A percentile compares a stretch with the other conserved stretches of the same genome.
These are phyloP conservation scores for Hymenoscyphus albidus DNA, from an alignment of 2,329 filamentous ascomycete species.

Conservation along the genomic window DNA sequence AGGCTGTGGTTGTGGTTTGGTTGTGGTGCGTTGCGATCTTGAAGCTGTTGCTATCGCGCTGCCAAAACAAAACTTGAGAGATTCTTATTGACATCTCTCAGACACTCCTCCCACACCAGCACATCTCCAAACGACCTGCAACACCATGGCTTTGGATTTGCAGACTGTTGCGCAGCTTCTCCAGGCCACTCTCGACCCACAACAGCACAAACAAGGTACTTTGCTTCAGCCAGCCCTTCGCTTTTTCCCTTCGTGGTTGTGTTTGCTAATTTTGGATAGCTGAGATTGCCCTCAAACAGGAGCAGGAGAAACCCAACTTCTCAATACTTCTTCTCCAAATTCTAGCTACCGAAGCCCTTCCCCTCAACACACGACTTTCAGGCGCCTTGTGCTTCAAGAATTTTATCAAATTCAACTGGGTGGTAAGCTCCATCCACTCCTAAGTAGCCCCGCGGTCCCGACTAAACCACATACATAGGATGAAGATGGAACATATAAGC, in stretches of 20 bases:
- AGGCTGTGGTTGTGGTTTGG: not conserved
- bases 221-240: slow-evolving; percentile 14
- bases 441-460: not conserved
- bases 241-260: slow-evolving; percentile 7
- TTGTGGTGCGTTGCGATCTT: not conserved
- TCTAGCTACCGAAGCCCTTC: slow-evolving; percentile 69
- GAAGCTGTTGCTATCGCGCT: slow-evolving; percentile 6
- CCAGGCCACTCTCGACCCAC: slow-evolving; percentile 83
- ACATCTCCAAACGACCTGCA: slow-evolving; percentile 10
- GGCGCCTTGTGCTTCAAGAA: slow-evolving; percentile 97
- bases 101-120: not conserved
- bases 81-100: slow-evolving; percentile 1
- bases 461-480: slow-evolving; percentile 48
- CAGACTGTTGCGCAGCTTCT: slow-evolving; percentile 74
- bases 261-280: slow-evolving; percentile 50
- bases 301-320: slow-evolving; percentile 82
- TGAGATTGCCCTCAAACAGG: slow-evolving; percentile 72
- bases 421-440: slow-evolving; percentile 48
- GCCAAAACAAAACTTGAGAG: slow-evolving; percentile 1
- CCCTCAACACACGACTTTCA: slow-evolving; percentile 76
- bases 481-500: slow-evolving; percentile 90
- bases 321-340: slow-evolving; percentile 86
- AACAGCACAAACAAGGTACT: slow-evolving; percentile 84
- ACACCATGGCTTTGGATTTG: slow-evolving; percentile 57
- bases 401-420: slow-evolving; percentile 92